Evolutionary conservation across 1,284 basidiomycete genomes (phyloP).

Genomic region (Volvariella surrecta): DNA sequence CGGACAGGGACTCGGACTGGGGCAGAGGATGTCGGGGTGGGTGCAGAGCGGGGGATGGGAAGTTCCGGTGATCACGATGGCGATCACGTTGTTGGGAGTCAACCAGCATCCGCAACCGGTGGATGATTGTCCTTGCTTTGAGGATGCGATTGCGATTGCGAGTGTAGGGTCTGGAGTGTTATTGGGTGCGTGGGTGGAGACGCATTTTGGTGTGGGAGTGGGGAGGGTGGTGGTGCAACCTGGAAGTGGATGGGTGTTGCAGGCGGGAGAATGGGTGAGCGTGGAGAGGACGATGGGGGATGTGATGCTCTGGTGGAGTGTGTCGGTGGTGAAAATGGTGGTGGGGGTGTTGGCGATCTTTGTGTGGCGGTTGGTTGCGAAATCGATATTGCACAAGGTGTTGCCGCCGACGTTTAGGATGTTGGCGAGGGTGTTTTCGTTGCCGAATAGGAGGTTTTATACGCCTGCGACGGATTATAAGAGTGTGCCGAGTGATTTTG

Average conservation of each 20-base stretch:
- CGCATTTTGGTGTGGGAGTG: slow-evolving; percentile 23
- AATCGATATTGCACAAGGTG: slow-evolving; percentile 61
- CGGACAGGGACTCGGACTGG: slow-evolving; percentile 31
- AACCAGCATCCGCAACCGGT: slow-evolving; percentile 89
- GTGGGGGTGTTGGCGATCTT: slow-evolving; percentile 69
- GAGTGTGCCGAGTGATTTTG: slow-evolving; percentile 51
- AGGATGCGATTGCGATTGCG: slow-evolving; percentile 91
- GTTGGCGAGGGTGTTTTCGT: slow-evolving; percentile 12
- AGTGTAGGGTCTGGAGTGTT: slow-evolving; percentile 78
- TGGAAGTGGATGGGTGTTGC: slow-evolving; percentile 37
- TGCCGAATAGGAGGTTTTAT: slow-evolving; percentile 2
- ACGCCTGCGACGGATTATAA: slow-evolving; percentile 59
- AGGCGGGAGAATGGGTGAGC: slow-evolving; percentile 20
- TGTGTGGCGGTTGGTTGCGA: slow-evolving; percentile 79
- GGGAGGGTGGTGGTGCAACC: slow-evolving; percentile 31
- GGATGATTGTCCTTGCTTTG: slow-evolving; percentile 97
- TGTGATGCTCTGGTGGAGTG: slow-evolving; percentile 42
- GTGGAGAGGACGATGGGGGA: slow-evolving; percentile 37
- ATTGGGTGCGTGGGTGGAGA: slow-evolving; percentile 54
- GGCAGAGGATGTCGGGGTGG: slow-evolving; percentile 40
- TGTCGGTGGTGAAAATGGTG: slow-evolving; percentile 54
- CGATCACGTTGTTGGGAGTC: slow-evolving; percentile 65
- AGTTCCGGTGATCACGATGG: slow-evolving; percentile 66
- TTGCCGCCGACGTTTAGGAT: too few relatives aligned
- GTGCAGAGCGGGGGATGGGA: slow-evolving; percentile 41